A percentile compares a stretch with the other conserved stretches of the same genome.
phyloP scores from a whole-genome alignment of 2,329 filamentous ascomycete species.

The Neonectria neomacrospora region DNA sequence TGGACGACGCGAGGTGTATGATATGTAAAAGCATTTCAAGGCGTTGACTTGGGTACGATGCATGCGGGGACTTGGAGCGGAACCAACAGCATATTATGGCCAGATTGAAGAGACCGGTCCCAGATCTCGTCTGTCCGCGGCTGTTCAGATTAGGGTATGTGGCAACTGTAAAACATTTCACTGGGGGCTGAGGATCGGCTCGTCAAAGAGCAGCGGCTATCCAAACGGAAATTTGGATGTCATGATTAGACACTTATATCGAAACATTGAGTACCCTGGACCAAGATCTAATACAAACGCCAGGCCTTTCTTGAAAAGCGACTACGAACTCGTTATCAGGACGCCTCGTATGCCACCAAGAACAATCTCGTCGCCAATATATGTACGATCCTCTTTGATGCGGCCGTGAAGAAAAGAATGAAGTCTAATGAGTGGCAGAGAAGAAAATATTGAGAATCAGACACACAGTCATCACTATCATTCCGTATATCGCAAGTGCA shows the following conservation, averaged over 20 bases:
- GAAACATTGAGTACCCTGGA: constrained; percentile 34
- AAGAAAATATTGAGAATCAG: constrained; percentile 88
- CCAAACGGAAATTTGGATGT: constrained; percentile 12
- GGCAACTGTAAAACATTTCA: constrained; percentile 34
- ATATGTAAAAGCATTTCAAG: constrained; percentile 45
- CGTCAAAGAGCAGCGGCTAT: neutral
- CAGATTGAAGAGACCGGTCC: constrained; percentile 8
- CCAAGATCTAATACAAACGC: constrained; percentile 40
- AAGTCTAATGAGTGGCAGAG: constrained; percentile 62
- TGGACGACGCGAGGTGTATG: constrained; percentile 35
- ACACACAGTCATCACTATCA: constrained; percentile 90
- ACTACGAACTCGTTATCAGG: constrained; percentile 30
- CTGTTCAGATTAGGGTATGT: neutral
- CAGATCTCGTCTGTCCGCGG: neutral
- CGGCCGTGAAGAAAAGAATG: constrained; percentile 30
- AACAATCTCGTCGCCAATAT: constrained; percentile 37
- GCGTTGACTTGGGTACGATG: constrained; percentile 42
- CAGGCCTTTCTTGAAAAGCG: constrained; percentile 32
- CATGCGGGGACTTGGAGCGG: constrained; percentile 12
- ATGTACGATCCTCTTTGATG: constrained; percentile 28
- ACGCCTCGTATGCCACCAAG: constrained; percentile 37
- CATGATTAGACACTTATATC: constrained; percentile 38
- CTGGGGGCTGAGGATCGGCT: neutral
- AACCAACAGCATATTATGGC: constrained; percentile 17
- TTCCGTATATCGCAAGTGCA: constrained; percentile 82